Conservation (phyloP, 805 yeast genomes). For the Saturnispora hagleri region DNA sequence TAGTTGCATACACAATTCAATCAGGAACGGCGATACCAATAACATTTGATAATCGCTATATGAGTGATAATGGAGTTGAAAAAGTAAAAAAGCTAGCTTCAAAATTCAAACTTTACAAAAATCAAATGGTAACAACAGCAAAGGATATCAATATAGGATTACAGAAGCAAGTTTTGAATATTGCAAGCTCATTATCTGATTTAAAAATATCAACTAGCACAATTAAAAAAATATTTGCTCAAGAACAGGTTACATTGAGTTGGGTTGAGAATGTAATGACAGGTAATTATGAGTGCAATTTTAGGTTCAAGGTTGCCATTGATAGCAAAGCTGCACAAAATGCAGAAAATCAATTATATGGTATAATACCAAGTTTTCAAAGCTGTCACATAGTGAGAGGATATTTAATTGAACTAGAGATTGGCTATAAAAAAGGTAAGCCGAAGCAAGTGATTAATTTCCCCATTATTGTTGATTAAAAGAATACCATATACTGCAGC, state of each 20-base stretch:
- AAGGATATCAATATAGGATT: constrained; percentile 12
- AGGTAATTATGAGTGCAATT: constrained; percentile 3
- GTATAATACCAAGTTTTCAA: constrained; percentile 13
- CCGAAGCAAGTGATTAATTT: constrained; percentile 4
- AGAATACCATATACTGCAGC: too few species aligned
- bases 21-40: constrained; percentile 17
- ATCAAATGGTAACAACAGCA: constrained; percentile 6
- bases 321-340: background rate
- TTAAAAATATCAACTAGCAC: background rate
- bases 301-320: constrained; percentile 1
- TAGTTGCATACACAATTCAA: constrained; percentile 13
- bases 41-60: constrained; percentile 14
- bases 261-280: constrained; percentile 6
- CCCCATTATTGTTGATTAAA: constrained; percentile 9
- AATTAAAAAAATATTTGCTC: constrained; percentile 11
- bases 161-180: constrained; percentile 9
- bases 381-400: constrained; percentile 12
- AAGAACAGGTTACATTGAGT: background rate
- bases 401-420: constrained; percentile 11
- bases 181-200: constrained; percentile 7
- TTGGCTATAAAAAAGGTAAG: constrained; percentile 9
- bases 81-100: constrained; percentile 3
- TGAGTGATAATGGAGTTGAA: constrained; percentile 8
- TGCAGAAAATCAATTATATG: constrained; percentile 5
- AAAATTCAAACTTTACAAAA: constrained; percentile 11